These are phyloP conservation scores for Teratosphaeria pseudoeucalypti DNA, from an alignment of 2,329 filamentous ascomycete species.

Conservation along the genomic window DNA sequence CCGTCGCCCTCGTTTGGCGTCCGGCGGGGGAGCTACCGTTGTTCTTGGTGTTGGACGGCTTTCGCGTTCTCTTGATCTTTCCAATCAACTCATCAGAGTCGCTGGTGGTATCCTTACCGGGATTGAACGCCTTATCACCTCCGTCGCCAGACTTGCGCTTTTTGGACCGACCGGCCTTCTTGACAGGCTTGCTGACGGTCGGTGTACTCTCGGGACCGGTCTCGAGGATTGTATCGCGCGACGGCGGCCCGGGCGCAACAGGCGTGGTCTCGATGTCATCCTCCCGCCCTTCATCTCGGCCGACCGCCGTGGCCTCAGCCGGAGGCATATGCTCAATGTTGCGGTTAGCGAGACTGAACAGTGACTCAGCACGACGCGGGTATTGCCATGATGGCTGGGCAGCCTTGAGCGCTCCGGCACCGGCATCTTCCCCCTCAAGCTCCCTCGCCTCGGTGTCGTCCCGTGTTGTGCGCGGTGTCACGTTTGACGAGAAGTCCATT, in stretches of 20 bases:
- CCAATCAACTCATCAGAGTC: constrained; percentile 16
- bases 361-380: constrained; percentile 13
- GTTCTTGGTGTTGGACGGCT: constrained; percentile 3
- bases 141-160: constrained; percentile 21
- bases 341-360: constrained; percentile 13
- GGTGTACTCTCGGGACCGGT: constrained; percentile 21
- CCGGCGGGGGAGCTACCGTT: constrained; percentile 4
- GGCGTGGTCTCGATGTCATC: not conserved
- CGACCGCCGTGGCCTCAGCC: not conserved
- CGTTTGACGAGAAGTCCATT: not conserved
- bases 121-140: constrained; percentile 14
- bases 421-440: constrained; percentile 6
- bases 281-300: not conserved
- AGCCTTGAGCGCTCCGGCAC: constrained; percentile 11
- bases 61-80: constrained; percentile 23
- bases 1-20: not conserved
- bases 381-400: constrained; percentile 9
- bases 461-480: constrained; percentile 5
- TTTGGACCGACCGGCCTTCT: constrained; percentile 12
- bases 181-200: constrained; percentile 13
- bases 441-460: constrained; percentile 14
- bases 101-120: constrained; percentile 13
- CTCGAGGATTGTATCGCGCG: constrained; percentile 12
- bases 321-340: constrained; percentile 5
- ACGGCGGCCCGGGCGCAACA: not conserved